phyloP scores from a whole-genome alignment of 179 eudicot species.

The Corrigiola litoralis region DNA sequence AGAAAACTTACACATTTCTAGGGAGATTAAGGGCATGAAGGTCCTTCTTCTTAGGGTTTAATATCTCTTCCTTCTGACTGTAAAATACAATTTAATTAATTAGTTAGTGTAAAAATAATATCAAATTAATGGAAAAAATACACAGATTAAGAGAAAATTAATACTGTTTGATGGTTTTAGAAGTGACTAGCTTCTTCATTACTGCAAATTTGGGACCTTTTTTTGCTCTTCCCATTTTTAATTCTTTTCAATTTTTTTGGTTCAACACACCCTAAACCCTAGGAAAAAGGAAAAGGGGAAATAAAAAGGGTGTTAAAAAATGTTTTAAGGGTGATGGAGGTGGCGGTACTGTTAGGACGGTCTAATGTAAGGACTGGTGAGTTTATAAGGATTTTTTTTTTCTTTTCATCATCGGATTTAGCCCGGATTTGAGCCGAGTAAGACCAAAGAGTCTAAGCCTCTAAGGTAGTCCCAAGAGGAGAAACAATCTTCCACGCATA shows the following conservation, averaged over 20 bases:
- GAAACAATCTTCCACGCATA: too few relatives aligned
- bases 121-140: background rate
- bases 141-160: background rate
- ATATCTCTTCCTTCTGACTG: slow-evolving; percentile 71
- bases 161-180: slow-evolving; percentile 75
- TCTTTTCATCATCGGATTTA: too few relatives aligned
- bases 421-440: too few relatives aligned
- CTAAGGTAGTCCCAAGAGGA: too few relatives aligned
- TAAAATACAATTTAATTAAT: background rate
- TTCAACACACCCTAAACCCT: slow-evolving; percentile 31
- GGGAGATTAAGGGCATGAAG: slow-evolving; percentile 55
- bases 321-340: background rate
- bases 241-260: too few relatives aligned
- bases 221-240: slow-evolving; percentile 78
- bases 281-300: background rate
- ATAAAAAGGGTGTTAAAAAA: too few relatives aligned
- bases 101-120: background rate
- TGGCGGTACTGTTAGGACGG: background rate
- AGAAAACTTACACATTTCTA: slow-evolving; percentile 69
- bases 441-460: too few relatives aligned
- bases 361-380: too few relatives aligned
- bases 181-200: slow-evolving; percentile 72
- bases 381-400: too few relatives aligned
- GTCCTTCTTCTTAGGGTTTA: slow-evolving; percentile 85
- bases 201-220: slow-evolving; percentile 89